Conservation (phyloP, 495 filamentous ascomycete species). For the Penicillium nucicola region DNA sequence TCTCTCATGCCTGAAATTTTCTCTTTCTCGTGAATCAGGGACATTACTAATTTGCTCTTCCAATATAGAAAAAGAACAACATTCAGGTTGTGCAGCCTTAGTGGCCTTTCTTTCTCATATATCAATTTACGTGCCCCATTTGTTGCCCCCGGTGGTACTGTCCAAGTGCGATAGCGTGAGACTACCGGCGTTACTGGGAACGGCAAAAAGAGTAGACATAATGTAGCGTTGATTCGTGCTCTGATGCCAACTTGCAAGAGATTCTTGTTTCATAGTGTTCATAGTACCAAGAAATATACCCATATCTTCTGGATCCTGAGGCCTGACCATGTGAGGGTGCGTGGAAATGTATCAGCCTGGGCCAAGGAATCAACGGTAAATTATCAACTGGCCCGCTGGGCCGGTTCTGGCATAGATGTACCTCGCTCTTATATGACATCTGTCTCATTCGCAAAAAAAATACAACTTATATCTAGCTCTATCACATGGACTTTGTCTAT, state of each 20-base stretch:
- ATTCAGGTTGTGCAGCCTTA: conserved; percentile 90
- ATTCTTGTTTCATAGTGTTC: conserved; percentile 2
- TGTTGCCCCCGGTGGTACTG: not conserved
- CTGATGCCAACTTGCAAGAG: conserved; percentile 1
- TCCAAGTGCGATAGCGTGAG: conserved; percentile 7
- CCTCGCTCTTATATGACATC: too few relatives aligned
- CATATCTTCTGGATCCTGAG: not conserved
- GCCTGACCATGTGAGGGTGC: not conserved
- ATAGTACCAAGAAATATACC: conserved; percentile 3
- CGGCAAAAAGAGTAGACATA: conserved; percentile 19
- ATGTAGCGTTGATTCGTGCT: conserved; percentile 20
- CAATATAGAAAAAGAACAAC: conserved; percentile 91
- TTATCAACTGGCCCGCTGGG: too few relatives aligned
- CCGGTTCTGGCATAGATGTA: too few relatives aligned
- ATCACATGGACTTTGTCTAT: too few relatives aligned
- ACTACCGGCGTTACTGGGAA: conserved; percentile 23
- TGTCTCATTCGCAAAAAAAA: too few relatives aligned
- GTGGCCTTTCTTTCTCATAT: conserved; percentile 3
- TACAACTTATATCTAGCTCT: too few relatives aligned
- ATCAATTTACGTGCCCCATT: conserved; percentile 8
- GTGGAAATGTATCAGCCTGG: not conserved
- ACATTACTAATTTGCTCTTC: conserved; percentile 4
- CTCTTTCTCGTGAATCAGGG: not conserved
- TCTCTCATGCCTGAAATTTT: not conserved
- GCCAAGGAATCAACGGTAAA: not conserved